These are phyloP conservation scores for Coniochaeta sp. DNA, from an alignment of 2,329 filamentous ascomycete genomes.

Conservation along the genomic window DNA sequence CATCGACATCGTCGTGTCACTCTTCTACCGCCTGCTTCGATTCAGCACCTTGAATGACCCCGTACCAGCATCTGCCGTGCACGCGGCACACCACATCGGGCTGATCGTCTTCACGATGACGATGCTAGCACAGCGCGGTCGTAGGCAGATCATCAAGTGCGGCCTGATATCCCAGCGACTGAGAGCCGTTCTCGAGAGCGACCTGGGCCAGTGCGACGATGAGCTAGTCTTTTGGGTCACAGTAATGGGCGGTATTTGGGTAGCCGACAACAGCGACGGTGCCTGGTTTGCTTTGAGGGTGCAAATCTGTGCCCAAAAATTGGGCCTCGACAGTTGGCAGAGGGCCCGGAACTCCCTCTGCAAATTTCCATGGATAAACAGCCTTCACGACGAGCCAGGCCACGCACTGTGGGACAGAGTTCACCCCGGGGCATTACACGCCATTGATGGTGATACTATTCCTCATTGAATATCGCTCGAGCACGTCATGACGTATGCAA, in stretches of 20 bases:
- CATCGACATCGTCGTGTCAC: conserved; percentile 1
- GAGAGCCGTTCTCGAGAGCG: not conserved
- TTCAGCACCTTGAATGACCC: not conserved
- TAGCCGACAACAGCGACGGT: not conserved
- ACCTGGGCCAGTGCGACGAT: not conserved
- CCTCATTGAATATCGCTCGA: not conserved
- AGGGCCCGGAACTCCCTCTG: not conserved
- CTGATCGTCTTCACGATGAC: conserved; percentile 5
- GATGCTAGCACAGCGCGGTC: conserved; percentile 1
- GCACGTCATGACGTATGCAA: not conserved
- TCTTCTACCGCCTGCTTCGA: conserved; percentile 2
- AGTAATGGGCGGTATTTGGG: conserved; percentile 4
- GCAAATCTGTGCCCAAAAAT: not conserved
- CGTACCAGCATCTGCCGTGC: not conserved
- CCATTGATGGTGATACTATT: not conserved
- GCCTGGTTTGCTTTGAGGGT: not conserved
- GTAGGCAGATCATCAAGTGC: not conserved
- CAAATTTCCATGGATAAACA: conserved; percentile 5
- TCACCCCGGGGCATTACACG: not conserved
- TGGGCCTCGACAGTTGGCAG: not conserved
- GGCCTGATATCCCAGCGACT: not conserved
- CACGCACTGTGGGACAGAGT: not conserved
- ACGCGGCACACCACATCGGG: conserved; percentile 4
- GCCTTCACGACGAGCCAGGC: conserved; percentile 2
- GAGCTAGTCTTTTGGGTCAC: conserved; percentile 3